A percentile compares a stretch with the other conserved stretches of the same genome.
Evolutionary conservation across 768 basidiomycete genomes (phyloP).

Genomic region (Mycena amicta): DNA sequence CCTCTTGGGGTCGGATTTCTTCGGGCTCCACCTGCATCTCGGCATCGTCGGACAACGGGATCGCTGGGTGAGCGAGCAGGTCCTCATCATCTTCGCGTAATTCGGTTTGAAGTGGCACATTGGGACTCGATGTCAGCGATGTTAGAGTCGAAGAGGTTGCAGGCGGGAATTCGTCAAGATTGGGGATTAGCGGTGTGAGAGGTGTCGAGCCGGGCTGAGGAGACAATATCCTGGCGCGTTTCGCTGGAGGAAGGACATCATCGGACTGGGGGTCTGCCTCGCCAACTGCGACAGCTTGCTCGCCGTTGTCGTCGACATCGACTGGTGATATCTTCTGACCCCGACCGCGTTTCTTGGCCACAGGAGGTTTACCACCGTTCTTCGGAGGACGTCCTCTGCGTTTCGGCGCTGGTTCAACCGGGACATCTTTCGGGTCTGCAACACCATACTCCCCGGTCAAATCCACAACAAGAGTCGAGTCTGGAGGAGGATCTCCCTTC

Average conservation of each 20-base stretch:
- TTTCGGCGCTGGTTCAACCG: background rate
- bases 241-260: background rate
- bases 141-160: background rate
- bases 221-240: background rate
- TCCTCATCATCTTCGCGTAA: no score
- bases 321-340: background rate
- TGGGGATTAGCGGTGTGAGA: no score
- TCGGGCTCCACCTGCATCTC: background rate
- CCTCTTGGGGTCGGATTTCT: no score
- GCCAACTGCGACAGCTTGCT: background rate
- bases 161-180: background rate
- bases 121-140: background rate
- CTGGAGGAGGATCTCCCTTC: background rate
- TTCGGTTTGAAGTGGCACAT: background rate
- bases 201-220: background rate
- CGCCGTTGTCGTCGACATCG: background rate
- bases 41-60: background rate
- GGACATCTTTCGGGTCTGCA: background rate
- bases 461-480: background rate
- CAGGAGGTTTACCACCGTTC: background rate
- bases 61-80: no score
- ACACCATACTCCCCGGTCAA: background rate
- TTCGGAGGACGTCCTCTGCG: slow-evolving; percentile 7
- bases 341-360: slow-evolving; percentile 42
- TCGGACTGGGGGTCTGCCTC: background rate